A percentile compares a stretch with the other conserved stretches of the same genome.
Conservation (phyloP, 129 eudicot genomes). For the Arctium lappa region DNA sequence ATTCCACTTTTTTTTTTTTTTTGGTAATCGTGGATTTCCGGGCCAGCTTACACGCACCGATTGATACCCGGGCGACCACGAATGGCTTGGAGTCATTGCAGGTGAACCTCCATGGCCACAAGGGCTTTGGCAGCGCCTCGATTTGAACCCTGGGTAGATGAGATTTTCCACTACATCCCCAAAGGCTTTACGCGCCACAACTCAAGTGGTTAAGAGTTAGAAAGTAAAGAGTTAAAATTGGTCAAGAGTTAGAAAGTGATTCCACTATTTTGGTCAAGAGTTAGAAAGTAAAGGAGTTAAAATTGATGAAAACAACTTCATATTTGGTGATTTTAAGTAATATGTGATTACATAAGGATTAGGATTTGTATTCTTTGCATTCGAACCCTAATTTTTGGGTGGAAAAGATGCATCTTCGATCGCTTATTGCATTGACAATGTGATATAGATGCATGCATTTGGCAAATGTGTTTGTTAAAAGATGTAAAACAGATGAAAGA, state of each 20-base stretch:
- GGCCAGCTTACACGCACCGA: no score
- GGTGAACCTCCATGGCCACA: no score
- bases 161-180: no score
- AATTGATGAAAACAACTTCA: background rate
- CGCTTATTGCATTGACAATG: background rate
- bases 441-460: constrained; percentile 8
- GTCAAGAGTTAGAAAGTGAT: background rate
- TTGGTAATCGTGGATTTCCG: no score
- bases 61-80: no score
- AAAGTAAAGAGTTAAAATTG: background rate
- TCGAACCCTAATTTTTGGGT: background rate
- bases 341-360: background rate
- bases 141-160: no score
- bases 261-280: constrained; percentile 9
- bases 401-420: background rate
- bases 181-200: no score
- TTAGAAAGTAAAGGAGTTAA: background rate
- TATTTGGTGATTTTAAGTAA: background rate
- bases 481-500: background rate
- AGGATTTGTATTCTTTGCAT: background rate
- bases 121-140: background rate
- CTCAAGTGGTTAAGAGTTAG: no score
- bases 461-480: background rate
- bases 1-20: background rate
- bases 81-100: no score